phyloP scores from a whole-genome alignment of 768 basidiomycete species.

The Pseudohyphozyma bogoriensis region DNA sequence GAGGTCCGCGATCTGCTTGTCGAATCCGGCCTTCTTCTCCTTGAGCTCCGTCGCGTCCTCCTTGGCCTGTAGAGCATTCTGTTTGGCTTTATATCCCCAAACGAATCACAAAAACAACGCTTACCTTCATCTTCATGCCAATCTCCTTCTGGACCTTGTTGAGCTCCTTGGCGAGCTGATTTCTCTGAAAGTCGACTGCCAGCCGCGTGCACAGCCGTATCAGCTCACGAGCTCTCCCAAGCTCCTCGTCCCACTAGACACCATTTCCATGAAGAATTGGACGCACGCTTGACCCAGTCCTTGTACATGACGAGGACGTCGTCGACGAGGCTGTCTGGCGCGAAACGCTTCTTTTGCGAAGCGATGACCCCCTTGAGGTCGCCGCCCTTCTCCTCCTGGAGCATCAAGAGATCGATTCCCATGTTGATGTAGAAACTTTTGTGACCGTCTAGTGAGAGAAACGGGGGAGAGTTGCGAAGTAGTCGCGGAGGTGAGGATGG shows the following conservation, averaged over 20 bases:
- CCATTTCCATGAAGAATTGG: too few species aligned
- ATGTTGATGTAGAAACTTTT: conserved; percentile 22
- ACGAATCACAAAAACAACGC: background rate
- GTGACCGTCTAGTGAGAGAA: too few species aligned
- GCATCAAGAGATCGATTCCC: conserved; percentile 32
- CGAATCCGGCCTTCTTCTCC: conserved; percentile 69
- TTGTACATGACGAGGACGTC: conserved; percentile 84
- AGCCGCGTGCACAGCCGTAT: background rate
- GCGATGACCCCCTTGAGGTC: conserved; percentile 81
- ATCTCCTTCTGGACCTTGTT: conserved; percentile 94
- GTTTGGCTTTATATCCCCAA: background rate
- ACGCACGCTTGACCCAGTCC: conserved; percentile 89
- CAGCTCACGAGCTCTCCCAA: background rate
- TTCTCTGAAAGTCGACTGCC: conserved; percentile 77
- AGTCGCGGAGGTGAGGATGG: too few species aligned
- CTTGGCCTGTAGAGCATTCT: conserved; percentile 55
- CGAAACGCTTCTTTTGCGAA: conserved; percentile 82
- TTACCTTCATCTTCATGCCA: conserved; percentile 79
- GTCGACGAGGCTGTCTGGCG: conserved; percentile 83
- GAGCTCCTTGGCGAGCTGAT: conserved; percentile 64
- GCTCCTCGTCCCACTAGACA: background rate
- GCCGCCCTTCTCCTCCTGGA: conserved; percentile 50
- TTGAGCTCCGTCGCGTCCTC: conserved; percentile 81
- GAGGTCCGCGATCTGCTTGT: conserved; percentile 64
- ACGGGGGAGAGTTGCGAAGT: too few species aligned